Percentiles rank a stretch among this genome's conserved stretches.
Conservation (phyloP, 805 yeast species). For the Teunomyces aglyptinius region DNA sequence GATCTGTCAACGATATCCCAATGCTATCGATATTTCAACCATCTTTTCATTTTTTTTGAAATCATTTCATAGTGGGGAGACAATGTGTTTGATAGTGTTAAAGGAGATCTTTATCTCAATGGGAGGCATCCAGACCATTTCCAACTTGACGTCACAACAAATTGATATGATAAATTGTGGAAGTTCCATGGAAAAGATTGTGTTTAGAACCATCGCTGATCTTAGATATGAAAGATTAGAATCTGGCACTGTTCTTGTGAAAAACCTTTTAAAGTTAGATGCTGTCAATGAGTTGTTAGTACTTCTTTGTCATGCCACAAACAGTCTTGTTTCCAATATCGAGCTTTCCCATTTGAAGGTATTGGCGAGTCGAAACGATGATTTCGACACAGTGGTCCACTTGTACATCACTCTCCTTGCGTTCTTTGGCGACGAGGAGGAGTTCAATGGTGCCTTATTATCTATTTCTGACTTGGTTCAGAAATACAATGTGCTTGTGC, state of each 20-base stretch:
- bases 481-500: constrained; percentile 46
- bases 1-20: constrained; percentile 53
- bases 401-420: constrained; percentile 59
- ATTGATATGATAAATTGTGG: constrained; percentile 67
- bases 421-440: constrained; percentile 42
- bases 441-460: constrained; percentile 34
- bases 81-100: constrained; percentile 60
- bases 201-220: constrained; percentile 59
- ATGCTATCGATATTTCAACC: constrained; percentile 58
- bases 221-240: constrained; percentile 45
- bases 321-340: constrained; percentile 34
- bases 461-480: constrained; percentile 41
- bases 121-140: constrained; percentile 74
- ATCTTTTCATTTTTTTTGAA: constrained; percentile 59
- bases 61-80: constrained; percentile 58
- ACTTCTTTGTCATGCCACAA: constrained; percentile 51
- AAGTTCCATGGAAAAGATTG: constrained; percentile 50
- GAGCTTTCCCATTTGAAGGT: constrained; percentile 60
- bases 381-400: constrained; percentile 62
- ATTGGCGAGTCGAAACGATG: constrained; percentile 70
- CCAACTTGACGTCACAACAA: constrained; percentile 66
- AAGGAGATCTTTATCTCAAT: constrained; percentile 65
- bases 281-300: constrained; percentile 64
- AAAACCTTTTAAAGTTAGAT: constrained; percentile 41
- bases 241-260: constrained; percentile 52